These are phyloP conservation scores for Psilocybe cyanescens DNA, from an alignment of 768 basidiomycete genomes.

Conservation along the genomic window DNA sequence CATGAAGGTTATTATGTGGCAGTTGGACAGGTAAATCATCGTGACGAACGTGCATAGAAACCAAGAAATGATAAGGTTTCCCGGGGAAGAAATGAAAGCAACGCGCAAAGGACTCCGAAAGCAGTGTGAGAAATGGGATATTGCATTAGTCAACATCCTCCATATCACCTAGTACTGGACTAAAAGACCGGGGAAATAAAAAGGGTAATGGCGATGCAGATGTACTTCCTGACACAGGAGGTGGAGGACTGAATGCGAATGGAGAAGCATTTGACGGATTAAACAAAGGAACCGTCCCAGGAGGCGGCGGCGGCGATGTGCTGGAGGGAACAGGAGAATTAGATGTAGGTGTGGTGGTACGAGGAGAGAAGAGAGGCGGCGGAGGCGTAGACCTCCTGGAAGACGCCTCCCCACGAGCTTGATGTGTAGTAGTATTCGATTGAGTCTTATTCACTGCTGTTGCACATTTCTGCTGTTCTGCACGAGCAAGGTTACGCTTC, in stretches of 20 bases:
- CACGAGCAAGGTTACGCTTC: constrained; percentile 27
- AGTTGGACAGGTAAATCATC: too few species aligned
- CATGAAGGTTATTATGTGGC: neutral
- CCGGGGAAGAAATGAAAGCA: neutral
- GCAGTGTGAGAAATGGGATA: neutral
- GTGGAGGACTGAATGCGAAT: neutral
- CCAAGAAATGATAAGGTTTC: neutral
- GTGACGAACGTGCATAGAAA: neutral
- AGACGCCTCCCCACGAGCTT: neutral
- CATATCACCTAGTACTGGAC: constrained; percentile 20
- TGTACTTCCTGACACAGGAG: neutral
- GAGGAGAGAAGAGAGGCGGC: neutral
- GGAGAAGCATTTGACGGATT: neutral
- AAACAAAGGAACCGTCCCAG: neutral
- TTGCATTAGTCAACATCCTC: constrained; percentile 28
- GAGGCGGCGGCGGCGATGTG: neutral
- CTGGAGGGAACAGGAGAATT: neutral
- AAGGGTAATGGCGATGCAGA: constrained; percentile 9
- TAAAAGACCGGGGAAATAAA: constrained; percentile 13
- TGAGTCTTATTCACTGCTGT: constrained; percentile 20
- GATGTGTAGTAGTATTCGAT: constrained; percentile 11
- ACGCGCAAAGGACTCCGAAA: neutral
- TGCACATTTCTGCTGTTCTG: constrained; percentile 23
- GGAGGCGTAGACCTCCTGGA: neutral
- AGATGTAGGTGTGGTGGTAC: neutral